A percentile compares a stretch with the other conserved stretches of the same genome.
Conservation (phyloP, 495 filamentous ascomycete genomes). For the Penicillium manginii region DNA sequence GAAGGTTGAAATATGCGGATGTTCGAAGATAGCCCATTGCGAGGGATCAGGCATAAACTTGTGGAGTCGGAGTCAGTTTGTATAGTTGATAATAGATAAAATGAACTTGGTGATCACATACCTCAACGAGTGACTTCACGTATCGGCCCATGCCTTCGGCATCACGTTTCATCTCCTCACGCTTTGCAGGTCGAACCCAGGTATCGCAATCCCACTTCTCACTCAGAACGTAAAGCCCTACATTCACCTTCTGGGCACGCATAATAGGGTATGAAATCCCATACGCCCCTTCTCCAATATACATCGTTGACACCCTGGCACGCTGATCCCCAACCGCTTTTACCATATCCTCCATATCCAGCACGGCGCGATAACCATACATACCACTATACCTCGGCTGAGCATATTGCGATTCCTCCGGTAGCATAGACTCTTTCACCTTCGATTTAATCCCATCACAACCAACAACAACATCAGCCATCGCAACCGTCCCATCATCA, state of each 20-base stretch:
- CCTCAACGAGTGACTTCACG: conserved; percentile 49
- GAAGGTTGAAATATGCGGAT: conserved; percentile 58
- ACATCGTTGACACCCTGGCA: conserved; percentile 55
- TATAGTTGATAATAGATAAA: neutral
- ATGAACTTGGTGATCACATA: conserved; percentile 20
- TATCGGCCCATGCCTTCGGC: conserved; percentile 56
- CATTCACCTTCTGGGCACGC: conserved; percentile 65
- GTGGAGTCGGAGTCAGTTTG: neutral
- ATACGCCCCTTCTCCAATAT: conserved; percentile 61
- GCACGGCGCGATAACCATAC: conserved; percentile 60
- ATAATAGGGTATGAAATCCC: conserved; percentile 69
- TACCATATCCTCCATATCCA: conserved; percentile 63
- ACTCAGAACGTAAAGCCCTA: conserved; percentile 51
- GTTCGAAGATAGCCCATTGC: conserved; percentile 68
- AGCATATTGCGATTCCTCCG: conserved; percentile 37
- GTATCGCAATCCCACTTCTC: conserved; percentile 50
- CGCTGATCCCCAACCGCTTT: conserved; percentile 54
- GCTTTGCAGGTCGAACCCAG: conserved; percentile 61
- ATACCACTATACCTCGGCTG: conserved; percentile 51
- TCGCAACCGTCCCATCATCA: conserved; percentile 35
- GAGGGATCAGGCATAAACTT: conserved; percentile 48
- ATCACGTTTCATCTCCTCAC: conserved; percentile 60
- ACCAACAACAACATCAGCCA: conserved; percentile 53
- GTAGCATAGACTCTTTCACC: conserved; percentile 50
- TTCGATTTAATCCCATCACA: conserved; percentile 62